These are phyloP conservation scores for Hanseniaspora lachancei DNA, from an alignment of 805 yeast species.

Conservation along the genomic window DNA sequence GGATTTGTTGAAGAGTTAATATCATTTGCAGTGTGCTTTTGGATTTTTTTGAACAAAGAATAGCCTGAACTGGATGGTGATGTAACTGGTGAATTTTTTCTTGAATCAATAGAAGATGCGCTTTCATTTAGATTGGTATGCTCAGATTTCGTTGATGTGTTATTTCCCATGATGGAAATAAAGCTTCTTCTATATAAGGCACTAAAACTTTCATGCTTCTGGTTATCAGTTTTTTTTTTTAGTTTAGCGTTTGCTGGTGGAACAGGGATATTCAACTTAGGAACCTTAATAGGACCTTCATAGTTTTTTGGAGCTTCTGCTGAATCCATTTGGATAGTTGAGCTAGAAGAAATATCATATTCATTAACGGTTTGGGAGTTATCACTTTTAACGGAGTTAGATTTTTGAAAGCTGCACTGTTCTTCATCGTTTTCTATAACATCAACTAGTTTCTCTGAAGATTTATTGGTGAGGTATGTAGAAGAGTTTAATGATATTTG, in stretches of 20 bases:
- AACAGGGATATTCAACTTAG: slow-evolving; percentile 6
- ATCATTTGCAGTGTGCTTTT: slow-evolving; percentile 47
- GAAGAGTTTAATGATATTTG: slow-evolving; percentile 14
- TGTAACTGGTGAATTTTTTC: slow-evolving; percentile 16
- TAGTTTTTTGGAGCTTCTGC: not conserved
- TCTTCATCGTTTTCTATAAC: slow-evolving; percentile 8
- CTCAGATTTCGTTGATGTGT: not conserved
- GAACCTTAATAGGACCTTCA: not conserved
- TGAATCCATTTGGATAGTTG: slow-evolving; percentile 4
- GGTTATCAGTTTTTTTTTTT: not conserved
- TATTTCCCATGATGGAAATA: slow-evolving; percentile 24
- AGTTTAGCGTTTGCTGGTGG: not conserved
- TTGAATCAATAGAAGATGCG: slow-evolving; percentile 15
- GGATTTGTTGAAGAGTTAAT: not conserved
- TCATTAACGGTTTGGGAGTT: not conserved
- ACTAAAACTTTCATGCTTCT: slow-evolving; percentile 24
- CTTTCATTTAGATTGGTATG: not conserved
- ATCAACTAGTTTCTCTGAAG: not conserved
- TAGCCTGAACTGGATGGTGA: slow-evolving; percentile 21
- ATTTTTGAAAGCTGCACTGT: not conserved
- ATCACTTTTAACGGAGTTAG: not conserved
- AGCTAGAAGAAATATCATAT: not conserved
- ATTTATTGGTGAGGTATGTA: not conserved
- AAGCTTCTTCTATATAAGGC: slow-evolving; percentile 27
- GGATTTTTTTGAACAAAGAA: slow-evolving; percentile 47